A percentile compares a stretch with the other conserved stretches of the same genome.
Evolutionary conservation across 352 stramenopile species (phyloP).

Genomic region (Pythium volutum): DNA sequence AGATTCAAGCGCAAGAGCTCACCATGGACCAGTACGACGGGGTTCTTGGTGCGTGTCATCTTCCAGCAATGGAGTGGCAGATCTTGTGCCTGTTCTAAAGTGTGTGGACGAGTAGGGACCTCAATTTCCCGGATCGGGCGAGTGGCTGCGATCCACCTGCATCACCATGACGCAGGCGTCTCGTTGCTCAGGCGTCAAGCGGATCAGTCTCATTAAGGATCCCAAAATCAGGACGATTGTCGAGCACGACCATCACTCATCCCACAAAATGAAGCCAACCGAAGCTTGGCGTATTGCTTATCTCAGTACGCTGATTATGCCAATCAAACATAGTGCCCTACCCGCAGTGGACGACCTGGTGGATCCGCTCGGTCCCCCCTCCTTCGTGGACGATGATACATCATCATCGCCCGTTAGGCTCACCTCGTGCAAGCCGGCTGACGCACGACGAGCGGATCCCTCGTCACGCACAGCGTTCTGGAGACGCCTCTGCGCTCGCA

Average conservation of each 20-base stretch:
- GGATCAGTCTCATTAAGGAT: too few relatives aligned
- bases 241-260: too few relatives aligned
- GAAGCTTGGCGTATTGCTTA: slow-evolving; percentile 3
- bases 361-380: not conserved
- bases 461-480: not conserved
- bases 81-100: not conserved
- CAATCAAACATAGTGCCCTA: not conserved
- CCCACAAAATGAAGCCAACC: slow-evolving; percentile 3
- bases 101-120: not conserved
- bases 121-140: not conserved
- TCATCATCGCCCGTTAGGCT: not conserved
- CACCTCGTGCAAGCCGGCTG: too few relatives aligned
- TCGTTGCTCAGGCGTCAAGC: too few relatives aligned
- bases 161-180: slow-evolving; percentile 1
- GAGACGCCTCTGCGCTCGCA: not conserved
- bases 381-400: not conserved
- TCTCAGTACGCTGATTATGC: slow-evolving; percentile 9
- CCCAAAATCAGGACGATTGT: too few relatives aligned
- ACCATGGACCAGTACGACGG: slow-evolving; percentile 34
- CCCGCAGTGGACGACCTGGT: slow-evolving; percentile 6
- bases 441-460: not conserved
- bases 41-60: slow-evolving; percentile 22
- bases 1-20: not conserved
- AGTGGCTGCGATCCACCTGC: not conserved
- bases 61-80: not conserved